Base-by-base conservation (phyloP, 2,329 filamentous ascomycete species). In the Colletotrichum shisoi region DNA sequence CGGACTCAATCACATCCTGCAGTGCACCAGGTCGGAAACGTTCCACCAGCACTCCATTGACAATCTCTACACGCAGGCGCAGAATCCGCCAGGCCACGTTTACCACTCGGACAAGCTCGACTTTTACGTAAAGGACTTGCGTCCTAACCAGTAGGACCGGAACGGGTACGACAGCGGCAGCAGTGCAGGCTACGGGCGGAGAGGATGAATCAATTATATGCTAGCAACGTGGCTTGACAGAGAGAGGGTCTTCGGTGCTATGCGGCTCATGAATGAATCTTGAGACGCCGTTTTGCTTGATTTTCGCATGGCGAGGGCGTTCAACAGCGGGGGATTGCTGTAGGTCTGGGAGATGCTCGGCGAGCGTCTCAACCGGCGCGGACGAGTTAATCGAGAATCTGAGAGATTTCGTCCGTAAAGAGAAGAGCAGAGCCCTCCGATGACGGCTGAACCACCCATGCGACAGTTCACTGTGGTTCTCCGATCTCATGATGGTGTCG, bases 1-100 rank as follows among this genome's bases (percentile, higher is more conserved):
- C 0, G 95, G 95, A 0, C 84, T 98, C 72, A 88, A 91, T 70
- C 87, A 92, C n/a, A 90, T 99, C 40, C 82, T 96, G 51, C 85
- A 88, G 46, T 99, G 95, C 79, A 88, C 81, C 3, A 87, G 93
- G 68, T 85, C 86, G 0, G 91, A 92, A 1, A 85, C 96, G 0
- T 99, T 99, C 76, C 95, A 99, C 76, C 92, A 90, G 70, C 86
- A 88, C 70, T 76, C 77, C 1, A 80, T 87, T 60, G 83, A 86
- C 31, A 89, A 93, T 72, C 85, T 96, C 1, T 96, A 96, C 74
- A 93, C 91, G 0, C 87, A 90, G 73, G 92, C 92, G 1, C 79
- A 85, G 58, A 83, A 88, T 58, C 89, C 89, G 0, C 75, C 79
- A 0, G 90, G 90, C 0, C 90, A 92, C 76, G 90, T 92, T 2